phyloP scores from a whole-genome alignment of 2,329 filamentous ascomycete species.

The Trichoderma semiorbis region DNA sequence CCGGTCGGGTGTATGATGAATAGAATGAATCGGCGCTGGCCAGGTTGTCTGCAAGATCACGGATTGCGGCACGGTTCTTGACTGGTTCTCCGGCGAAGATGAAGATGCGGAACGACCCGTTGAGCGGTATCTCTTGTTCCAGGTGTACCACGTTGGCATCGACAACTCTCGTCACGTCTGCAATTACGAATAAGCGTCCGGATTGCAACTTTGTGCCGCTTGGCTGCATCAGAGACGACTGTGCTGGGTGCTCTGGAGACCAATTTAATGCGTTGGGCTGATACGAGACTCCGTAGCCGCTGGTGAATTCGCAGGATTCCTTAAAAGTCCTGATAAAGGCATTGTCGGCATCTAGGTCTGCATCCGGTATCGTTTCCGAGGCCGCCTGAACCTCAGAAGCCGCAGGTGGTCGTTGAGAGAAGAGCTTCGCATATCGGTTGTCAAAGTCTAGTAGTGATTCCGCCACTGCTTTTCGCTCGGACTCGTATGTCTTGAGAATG shows the following conservation, averaged over 20 bases:
- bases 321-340: slow-evolving; percentile 90
- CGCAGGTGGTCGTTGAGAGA: slow-evolving; percentile 73
- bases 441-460: slow-evolving; percentile 84
- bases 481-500: slow-evolving; percentile 80
- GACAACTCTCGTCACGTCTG: slow-evolving; percentile 79
- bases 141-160: slow-evolving; percentile 89
- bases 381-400: slow-evolving; percentile 69
- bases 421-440: slow-evolving; percentile 83
- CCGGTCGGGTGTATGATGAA: slow-evolving; percentile 58
- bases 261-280: slow-evolving; percentile 80
- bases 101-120: slow-evolving; percentile 83
- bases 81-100: slow-evolving; percentile 72
- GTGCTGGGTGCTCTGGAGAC: slow-evolving; percentile 67
- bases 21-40: slow-evolving; percentile 69
- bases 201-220: slow-evolving; percentile 63
- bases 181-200: slow-evolving; percentile 72
- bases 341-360: slow-evolving; percentile 47
- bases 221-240: slow-evolving; percentile 67
- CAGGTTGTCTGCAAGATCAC: slow-evolving; percentile 66
- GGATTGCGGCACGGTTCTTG: slow-evolving; percentile 59
- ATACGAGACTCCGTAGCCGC: slow-evolving; percentile 87
- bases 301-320: slow-evolving; percentile 86
- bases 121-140: slow-evolving; percentile 84
- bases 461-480: slow-evolving; percentile 79
- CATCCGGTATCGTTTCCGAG: slow-evolving; percentile 33